Evolutionary conservation across 768 basidiomycete genomes (phyloP).

Genomic region (Obba rivulosa): DNA sequence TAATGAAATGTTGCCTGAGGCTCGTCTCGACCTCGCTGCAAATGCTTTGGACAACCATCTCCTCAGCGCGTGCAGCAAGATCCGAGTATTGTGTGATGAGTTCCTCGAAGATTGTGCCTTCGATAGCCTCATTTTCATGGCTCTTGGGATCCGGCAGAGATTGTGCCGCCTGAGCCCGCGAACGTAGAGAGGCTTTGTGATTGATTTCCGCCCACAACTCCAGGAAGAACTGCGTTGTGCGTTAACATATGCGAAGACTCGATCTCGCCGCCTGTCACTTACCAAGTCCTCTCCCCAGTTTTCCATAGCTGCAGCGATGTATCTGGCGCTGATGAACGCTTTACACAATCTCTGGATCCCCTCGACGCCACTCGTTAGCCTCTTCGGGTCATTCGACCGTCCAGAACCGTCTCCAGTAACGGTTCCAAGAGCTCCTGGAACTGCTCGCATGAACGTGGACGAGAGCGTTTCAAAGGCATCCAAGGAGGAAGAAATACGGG

Average conservation of each 20-base stretch:
- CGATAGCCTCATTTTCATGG: conserved; percentile 31
- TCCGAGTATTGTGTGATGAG: conserved; percentile 59
- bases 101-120: conserved; percentile 76
- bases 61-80: conserved; percentile 69
- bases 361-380: conserved; percentile 75
- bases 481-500: conserved; percentile 74
- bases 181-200: conserved; percentile 49
- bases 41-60: conserved; percentile 81
- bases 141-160: conserved; percentile 45
- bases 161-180: conserved; percentile 41
- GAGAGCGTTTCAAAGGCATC: conserved; percentile 94
- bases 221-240: conserved; percentile 72
- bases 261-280: conserved; percentile 22
- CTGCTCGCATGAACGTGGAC: conserved; percentile 80
- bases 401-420: conserved; percentile 43
- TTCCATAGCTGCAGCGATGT: conserved; percentile 63
- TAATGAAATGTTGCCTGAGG: conserved; percentile 66
- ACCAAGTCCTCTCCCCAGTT: conserved; percentile 91
- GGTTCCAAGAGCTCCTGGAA: conserved; percentile 81
- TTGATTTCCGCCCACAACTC: conserved; percentile 84
- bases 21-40: conserved; percentile 75
- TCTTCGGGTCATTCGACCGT: conserved; percentile 34
- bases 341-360: conserved; percentile 83
- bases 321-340: conserved; percentile 76
- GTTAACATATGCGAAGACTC: not conserved